These are phyloP conservation scores for Phycomyces blakesleeanus DNA, from an alignment of 192 early-diverging fungal genomes.

Conservation along the genomic window DNA sequence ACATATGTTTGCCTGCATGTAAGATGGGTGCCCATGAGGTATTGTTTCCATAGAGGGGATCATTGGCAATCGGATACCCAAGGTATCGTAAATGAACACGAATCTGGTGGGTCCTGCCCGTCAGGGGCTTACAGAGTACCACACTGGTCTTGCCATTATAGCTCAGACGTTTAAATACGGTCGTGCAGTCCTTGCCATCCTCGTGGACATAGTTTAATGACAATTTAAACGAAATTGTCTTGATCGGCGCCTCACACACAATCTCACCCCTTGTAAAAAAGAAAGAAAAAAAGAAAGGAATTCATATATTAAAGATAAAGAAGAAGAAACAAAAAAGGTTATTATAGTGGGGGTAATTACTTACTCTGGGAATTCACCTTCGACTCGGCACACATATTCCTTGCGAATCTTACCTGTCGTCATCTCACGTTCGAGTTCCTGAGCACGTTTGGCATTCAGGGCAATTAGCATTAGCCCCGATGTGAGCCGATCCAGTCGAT, in stretches of 20 bases:
- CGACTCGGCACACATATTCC: constrained; percentile 84
- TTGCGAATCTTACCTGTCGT: constrained; percentile 68
- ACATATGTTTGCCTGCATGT: constrained; percentile 15
- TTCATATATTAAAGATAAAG: too few species aligned
- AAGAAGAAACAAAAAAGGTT: too few species aligned
- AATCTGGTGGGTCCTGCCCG: constrained; percentile 96
- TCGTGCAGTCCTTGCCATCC: constrained; percentile 79
- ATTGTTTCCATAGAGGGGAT: constrained; percentile 81
- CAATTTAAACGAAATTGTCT: constrained; percentile 80
- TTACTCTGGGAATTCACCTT: constrained; percentile 82
- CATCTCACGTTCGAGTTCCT: constrained; percentile 64
- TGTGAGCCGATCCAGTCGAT: constrained; percentile 91
- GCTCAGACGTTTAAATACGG: constrained; percentile 65
- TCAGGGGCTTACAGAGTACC: constrained; percentile 78
- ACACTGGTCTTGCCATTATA: constrained; percentile 70
- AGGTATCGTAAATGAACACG: constrained; percentile 93
- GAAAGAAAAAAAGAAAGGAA: too few species aligned
- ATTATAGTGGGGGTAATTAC: too few species aligned
- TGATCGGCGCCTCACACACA: constrained; percentile 77
- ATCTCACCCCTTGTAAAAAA: constrained; percentile 42
- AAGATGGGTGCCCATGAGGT: constrained; percentile 20
- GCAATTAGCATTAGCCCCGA: constrained; percentile 89
- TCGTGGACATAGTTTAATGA: constrained; percentile 82
- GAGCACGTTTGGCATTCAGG: constrained; percentile 51
- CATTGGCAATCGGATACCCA: constrained; percentile 92